Conservation (phyloP, 345 rosid genomes). For the Sapria himalayana region DNA sequence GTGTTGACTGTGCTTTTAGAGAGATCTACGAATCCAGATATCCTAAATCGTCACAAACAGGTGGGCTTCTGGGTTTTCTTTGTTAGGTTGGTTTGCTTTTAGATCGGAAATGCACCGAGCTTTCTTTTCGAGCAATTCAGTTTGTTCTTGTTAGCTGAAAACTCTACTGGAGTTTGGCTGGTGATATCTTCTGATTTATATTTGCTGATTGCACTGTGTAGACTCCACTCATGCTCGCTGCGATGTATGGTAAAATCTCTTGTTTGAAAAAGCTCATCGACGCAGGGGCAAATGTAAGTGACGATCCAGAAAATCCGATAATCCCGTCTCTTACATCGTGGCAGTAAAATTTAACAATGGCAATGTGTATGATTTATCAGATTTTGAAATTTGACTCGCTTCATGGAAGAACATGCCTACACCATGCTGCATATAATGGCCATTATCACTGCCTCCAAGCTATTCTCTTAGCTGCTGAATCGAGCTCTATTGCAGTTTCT, state of each 20-base stretch:
- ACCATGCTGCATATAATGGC: slow-evolving; percentile 86
- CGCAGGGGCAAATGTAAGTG: slow-evolving; percentile 89
- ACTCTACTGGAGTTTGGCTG: too few relatives aligned
- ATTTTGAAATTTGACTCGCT: slow-evolving; percentile 81
- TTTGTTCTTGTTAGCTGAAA: neutral
- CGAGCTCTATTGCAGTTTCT: slow-evolving; percentile 63
- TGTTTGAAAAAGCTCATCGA: slow-evolving; percentile 71
- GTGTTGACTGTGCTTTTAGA: slow-evolving; percentile 55
- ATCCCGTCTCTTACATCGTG: too few relatives aligned
- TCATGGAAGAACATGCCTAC: slow-evolving; percentile 80
- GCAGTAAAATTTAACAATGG: slow-evolving; percentile 3
- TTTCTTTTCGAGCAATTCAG: too few relatives aligned
- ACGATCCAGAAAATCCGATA: neutral
- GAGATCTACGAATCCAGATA: slow-evolving; percentile 58
- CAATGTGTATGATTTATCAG: slow-evolving; percentile 18
- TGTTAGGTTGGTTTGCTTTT: slow-evolving; percentile 1
- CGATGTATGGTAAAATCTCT: slow-evolving; percentile 76
- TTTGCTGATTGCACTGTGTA: slow-evolving; percentile 13
- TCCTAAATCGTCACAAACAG: slow-evolving; percentile 83
- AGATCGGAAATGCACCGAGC: neutral
- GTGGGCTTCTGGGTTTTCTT: slow-evolving; percentile 12
- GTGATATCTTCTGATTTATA: neutral
- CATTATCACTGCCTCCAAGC: slow-evolving; percentile 62
- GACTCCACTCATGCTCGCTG: slow-evolving; percentile 98
- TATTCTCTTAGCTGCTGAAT: slow-evolving; percentile 60